phyloP scores from a whole-genome alignment of 345 rosid species.

The Pistacia atlantica region DNA sequence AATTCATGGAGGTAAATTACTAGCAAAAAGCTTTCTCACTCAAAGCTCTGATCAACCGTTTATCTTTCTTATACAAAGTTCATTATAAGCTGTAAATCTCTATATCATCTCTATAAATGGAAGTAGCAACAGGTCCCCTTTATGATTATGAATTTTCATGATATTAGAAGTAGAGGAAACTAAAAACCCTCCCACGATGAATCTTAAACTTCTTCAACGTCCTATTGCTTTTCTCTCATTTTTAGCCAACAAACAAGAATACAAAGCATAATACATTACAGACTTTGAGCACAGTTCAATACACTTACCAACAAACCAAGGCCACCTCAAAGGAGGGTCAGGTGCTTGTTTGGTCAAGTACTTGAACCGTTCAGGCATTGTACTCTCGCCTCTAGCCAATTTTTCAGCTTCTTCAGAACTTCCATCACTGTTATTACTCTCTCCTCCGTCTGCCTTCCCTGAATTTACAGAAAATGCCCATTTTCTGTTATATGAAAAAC shows the following conservation, averaged over 20 bases:
- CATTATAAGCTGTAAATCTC: neutral
- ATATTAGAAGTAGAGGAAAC: neutral
- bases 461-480: conserved; percentile 39
- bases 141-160: neutral
- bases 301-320: conserved; percentile 77
- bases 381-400: conserved; percentile 66
- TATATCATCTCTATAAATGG: neutral
- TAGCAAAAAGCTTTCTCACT: neutral
- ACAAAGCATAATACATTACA: neutral
- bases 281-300: neutral
- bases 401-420: conserved; percentile 51
- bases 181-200: neutral
- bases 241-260: too few relatives aligned
- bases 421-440: conserved; percentile 22
- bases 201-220: too few relatives aligned
- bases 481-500: conserved; percentile 19
- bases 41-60: neutral
- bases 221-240: too few relatives aligned
- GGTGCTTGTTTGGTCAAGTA: conserved; percentile 83
- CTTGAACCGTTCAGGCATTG: conserved; percentile 89
- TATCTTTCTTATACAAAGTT: neutral
- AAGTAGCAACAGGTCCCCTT: neutral
- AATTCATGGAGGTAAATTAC: neutral
- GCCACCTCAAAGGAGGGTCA: conserved; percentile 71
- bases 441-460: conserved; percentile 30